phyloP scores from a whole-genome alignment of 495 filamentous ascomycete genomes.

The Jackrogersella multiformis region DNA sequence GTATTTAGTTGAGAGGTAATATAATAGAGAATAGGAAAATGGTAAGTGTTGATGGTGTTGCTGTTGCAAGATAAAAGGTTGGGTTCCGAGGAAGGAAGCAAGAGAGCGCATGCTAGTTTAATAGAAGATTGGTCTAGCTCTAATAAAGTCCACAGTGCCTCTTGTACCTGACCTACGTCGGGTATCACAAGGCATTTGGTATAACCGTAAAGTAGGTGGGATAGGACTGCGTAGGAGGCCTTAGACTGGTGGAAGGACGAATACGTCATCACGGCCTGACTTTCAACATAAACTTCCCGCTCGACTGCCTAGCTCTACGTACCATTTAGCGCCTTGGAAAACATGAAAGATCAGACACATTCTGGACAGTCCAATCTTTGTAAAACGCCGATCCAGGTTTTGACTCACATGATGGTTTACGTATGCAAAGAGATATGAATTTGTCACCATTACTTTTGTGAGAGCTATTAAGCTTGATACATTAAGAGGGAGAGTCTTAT shows the following conservation, averaged over 20 bases:
- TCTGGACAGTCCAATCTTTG: neutral
- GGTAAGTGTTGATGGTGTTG: slow-evolving; percentile 18
- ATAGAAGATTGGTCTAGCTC: slow-evolving; percentile 12
- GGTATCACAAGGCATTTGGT: slow-evolving; percentile 17
- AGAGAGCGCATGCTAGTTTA: slow-evolving; percentile 33
- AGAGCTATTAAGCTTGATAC: neutral
- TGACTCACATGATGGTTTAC: slow-evolving; percentile 18
- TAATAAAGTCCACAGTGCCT: no score
- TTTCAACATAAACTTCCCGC: slow-evolving; percentile 26
- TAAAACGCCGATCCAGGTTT: slow-evolving; percentile 7
- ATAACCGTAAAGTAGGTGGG: slow-evolving; percentile 23
- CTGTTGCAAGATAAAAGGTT: slow-evolving; percentile 14
- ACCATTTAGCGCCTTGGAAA: slow-evolving; percentile 27
- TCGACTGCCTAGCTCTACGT: slow-evolving; percentile 1
- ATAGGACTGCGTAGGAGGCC: slow-evolving; percentile 22
- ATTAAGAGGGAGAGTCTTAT: neutral
- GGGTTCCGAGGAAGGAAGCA: slow-evolving; percentile 6
- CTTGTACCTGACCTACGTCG: slow-evolving; percentile 7
- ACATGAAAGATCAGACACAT: neutral
- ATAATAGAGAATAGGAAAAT: slow-evolving; percentile 9
- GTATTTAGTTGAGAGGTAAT: slow-evolving; percentile 7
- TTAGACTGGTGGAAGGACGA: slow-evolving; percentile 22
- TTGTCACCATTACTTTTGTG: neutral
- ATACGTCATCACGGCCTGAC: slow-evolving; percentile 38
- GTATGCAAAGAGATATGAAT: neutral